A percentile compares a stretch with the other conserved stretches of the same genome.
These are phyloP conservation scores for Coleophoma cylindrospora DNA, from an alignment of 2,329 filamentous ascomycete genomes.

Conservation along the genomic window DNA sequence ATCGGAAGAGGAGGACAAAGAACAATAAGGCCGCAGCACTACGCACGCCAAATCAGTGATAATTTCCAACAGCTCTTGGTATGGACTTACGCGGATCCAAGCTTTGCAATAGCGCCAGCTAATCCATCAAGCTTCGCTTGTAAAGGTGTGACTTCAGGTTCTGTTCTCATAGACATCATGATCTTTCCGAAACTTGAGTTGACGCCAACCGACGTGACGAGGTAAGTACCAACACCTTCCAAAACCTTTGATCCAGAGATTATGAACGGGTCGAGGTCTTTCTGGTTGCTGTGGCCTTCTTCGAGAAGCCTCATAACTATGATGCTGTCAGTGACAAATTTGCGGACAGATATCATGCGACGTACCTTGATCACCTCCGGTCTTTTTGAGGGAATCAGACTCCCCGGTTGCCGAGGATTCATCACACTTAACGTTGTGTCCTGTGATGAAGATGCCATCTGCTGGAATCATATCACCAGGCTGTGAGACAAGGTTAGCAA, in stretches of 20 bases:
- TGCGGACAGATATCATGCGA: too few relatives aligned
- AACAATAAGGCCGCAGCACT: constrained; percentile 60
- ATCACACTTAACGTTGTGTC: constrained; percentile 64
- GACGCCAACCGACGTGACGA: constrained; percentile 68
- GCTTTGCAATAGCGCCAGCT: constrained; percentile 71
- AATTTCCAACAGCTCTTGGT: not conserved
- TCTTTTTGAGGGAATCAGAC: constrained; percentile 67
- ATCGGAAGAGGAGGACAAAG: constrained; percentile 71
- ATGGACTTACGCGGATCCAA: constrained; percentile 33
- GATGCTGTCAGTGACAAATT: too few relatives aligned
- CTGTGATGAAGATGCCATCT: constrained; percentile 64
- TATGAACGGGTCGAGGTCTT: constrained; percentile 70
- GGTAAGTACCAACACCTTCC: constrained; percentile 66
- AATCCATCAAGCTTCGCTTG: constrained; percentile 70
- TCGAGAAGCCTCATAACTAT: constrained; percentile 54
- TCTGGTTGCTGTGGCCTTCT: constrained; percentile 41
- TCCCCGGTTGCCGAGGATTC: constrained; percentile 72
- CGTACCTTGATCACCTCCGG: constrained; percentile 42
- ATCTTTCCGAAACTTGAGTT: constrained; percentile 70
- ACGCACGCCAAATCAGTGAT: constrained; percentile 39
- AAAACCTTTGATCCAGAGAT: constrained; percentile 70
- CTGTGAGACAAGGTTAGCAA: not conserved
- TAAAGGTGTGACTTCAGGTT: constrained; percentile 68
- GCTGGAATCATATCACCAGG: constrained; percentile 67
- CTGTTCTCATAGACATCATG: constrained; percentile 68